A percentile compares a stretch with the other conserved stretches of the same genome.
phyloP scores from a whole-genome alignment of 192 early-diverging fungal genomes.

The Coemansia sp. region DNA sequence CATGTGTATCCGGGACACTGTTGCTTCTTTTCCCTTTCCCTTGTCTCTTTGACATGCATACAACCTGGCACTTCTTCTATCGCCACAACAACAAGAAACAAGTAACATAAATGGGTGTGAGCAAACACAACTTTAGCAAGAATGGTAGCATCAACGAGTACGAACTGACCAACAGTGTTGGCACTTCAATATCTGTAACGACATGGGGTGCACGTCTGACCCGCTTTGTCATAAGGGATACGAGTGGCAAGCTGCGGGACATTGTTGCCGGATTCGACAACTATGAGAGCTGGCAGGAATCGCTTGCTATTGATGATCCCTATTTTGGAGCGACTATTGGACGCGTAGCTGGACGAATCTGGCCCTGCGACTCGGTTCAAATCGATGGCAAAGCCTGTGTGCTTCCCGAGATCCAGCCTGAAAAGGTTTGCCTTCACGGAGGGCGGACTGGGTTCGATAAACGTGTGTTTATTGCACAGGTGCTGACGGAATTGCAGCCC shows the following conservation, averaged over 20 bases:
- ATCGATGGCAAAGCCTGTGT: conserved; percentile 60
- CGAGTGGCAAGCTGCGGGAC: conserved; percentile 57
- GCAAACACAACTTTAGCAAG: conserved; percentile 35
- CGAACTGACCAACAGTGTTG: conserved; percentile 30
- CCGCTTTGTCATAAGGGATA: conserved; percentile 63
- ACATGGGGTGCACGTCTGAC: conserved; percentile 72
- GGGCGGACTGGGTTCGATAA: conserved; percentile 75
- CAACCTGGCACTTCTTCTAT: not conserved
- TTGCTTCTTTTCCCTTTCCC: too few relatives aligned
- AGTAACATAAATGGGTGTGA: conserved; percentile 33
- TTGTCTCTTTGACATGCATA: not conserved
- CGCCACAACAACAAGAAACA: not conserved
- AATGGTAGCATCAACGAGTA: conserved; percentile 35
- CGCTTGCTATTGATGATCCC: conserved; percentile 55
- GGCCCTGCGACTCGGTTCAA: conserved; percentile 55
- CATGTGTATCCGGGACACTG: too few relatives aligned
- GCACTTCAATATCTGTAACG: conserved; percentile 44
- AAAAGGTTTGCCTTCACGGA: conserved; percentile 79
- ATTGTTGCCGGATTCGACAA: conserved; percentile 75
- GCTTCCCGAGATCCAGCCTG: conserved; percentile 68
- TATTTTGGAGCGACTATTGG: conserved; percentile 83
- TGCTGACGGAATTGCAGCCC: conserved; percentile 41
- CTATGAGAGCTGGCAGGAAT: conserved; percentile 56
- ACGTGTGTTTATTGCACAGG: conserved; percentile 57
- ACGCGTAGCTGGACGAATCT: conserved; percentile 66